These are phyloP conservation scores for Mucor indicus DNA, from an alignment of 371 early-diverging fungal species.

Conservation along the genomic window DNA sequence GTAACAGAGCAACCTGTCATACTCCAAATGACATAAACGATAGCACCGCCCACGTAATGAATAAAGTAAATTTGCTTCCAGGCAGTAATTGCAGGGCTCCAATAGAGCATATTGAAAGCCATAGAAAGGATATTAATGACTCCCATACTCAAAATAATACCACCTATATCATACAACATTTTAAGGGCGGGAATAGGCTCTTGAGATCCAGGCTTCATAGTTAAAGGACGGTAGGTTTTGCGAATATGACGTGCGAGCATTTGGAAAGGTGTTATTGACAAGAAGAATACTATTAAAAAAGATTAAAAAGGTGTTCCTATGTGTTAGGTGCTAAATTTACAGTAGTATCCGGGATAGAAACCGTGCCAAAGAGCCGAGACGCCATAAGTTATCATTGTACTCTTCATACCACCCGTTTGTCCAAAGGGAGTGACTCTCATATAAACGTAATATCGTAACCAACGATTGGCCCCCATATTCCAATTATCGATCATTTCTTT, in stretches of 20 bases:
- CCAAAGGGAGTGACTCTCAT: constrained; percentile 57
- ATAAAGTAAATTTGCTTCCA: constrained; percentile 60
- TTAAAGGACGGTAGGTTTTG: constrained; percentile 60
- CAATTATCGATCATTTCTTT: constrained; percentile 71
- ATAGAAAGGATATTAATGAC: constrained; percentile 64
- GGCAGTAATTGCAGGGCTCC: constrained; percentile 44
- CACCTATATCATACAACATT: constrained; percentile 58
- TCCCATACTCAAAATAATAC: constrained; percentile 59
- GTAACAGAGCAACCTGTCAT: background rate
- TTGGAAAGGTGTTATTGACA: constrained; percentile 51
- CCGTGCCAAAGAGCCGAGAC: constrained; percentile 91
- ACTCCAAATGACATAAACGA: background rate
- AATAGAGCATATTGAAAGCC: constrained; percentile 62
- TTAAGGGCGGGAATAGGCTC: constrained; percentile 30
- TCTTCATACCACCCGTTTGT: constrained; percentile 46
- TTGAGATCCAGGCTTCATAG: constrained; percentile 37
- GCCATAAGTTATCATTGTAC: constrained; percentile 66
- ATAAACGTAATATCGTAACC: constrained; percentile 80
- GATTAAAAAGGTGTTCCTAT: background rate
- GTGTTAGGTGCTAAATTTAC: constrained; percentile 34
- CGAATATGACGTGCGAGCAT: constrained; percentile 51
- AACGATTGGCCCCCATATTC: constrained; percentile 82
- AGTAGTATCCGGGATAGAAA: constrained; percentile 81
- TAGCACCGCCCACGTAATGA: constrained; percentile 23
- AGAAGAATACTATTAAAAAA: constrained; percentile 43